phyloP scores from a whole-genome alignment of 371 early-diverging fungal species.

The Saksenaea vasiformis region DNA sequence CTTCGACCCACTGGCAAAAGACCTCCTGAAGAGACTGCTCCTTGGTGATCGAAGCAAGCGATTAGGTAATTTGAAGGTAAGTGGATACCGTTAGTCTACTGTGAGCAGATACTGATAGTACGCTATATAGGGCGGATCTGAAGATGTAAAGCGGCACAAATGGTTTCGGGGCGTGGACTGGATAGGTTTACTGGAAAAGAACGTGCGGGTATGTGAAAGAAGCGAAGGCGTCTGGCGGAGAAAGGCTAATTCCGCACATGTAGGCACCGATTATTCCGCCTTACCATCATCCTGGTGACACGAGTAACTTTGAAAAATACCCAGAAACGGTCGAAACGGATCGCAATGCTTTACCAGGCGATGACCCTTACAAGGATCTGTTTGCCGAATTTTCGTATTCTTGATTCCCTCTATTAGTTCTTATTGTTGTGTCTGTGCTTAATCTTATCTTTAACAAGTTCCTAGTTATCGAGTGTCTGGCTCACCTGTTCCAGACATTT shows the following conservation, averaged over 20 bases:
- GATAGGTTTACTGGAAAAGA: slow-evolving; percentile 60
- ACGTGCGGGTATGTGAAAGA: slow-evolving; percentile 40
- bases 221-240: slow-evolving; percentile 1
- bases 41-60: slow-evolving; percentile 89
- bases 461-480: too few species aligned
- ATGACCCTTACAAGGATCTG: slow-evolving; percentile 46
- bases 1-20: slow-evolving; percentile 86
- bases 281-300: slow-evolving; percentile 88
- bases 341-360: slow-evolving; percentile 21
- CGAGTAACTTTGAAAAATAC: slow-evolving; percentile 95
- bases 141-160: slow-evolving; percentile 72
- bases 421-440: slow-evolving; percentile 29
- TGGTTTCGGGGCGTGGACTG: slow-evolving; percentile 83
- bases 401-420: slow-evolving; percentile 34
- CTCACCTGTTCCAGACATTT: too few species aligned
- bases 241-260: neutral
- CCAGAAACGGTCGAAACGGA: slow-evolving; percentile 74
- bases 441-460: neutral
- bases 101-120: neutral
- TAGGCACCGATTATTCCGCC: slow-evolving; percentile 90
- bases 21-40: slow-evolving; percentile 87
- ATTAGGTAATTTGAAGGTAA: slow-evolving; percentile 81
- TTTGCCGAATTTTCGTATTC: slow-evolving; percentile 43
- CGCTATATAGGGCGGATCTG: slow-evolving; percentile 1
- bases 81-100: neutral